Evolutionary conservation across 164 flowering plant species (phyloP).

Genomic region (Brasenia schreberi): DNA sequence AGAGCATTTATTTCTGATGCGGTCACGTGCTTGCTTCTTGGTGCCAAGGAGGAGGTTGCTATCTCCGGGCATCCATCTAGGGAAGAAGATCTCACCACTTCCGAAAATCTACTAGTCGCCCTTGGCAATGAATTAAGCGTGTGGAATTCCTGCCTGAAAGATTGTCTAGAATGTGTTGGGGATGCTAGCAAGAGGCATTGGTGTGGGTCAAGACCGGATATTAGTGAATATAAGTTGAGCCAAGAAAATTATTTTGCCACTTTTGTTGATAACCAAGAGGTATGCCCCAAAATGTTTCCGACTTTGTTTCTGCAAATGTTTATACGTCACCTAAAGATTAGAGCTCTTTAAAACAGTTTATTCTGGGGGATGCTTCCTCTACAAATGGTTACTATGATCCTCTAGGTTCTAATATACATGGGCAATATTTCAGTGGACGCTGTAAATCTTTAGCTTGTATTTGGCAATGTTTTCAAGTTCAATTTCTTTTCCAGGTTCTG

Average conservation of each 20-base stretch:
- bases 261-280: not conserved
- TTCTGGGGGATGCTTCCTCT: not conserved
- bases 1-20: slow-evolving; percentile 2
- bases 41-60: not conserved
- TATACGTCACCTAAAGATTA: too few species aligned
- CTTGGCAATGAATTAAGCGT: not conserved
- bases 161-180: not conserved
- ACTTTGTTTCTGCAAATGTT: too few species aligned
- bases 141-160: not conserved
- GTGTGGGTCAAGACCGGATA: not conserved
- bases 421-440: too few species aligned
- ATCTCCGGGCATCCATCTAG: not conserved
- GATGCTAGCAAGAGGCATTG: not conserved
- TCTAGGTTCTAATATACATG: too few species aligned
- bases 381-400: not conserved
- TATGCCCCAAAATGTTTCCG: not conserved
- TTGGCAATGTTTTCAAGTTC: too few species aligned
- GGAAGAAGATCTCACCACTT: not conserved
- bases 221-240: not conserved
- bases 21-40: not conserved
- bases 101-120: not conserved
- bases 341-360: not conserved
- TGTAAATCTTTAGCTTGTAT: too few species aligned
- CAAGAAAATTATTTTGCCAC: not conserved
- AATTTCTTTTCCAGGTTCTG: not conserved